Conservation (phyloP, 1,284 basidiomycete species). For the Tylopilus microsporus region DNA sequence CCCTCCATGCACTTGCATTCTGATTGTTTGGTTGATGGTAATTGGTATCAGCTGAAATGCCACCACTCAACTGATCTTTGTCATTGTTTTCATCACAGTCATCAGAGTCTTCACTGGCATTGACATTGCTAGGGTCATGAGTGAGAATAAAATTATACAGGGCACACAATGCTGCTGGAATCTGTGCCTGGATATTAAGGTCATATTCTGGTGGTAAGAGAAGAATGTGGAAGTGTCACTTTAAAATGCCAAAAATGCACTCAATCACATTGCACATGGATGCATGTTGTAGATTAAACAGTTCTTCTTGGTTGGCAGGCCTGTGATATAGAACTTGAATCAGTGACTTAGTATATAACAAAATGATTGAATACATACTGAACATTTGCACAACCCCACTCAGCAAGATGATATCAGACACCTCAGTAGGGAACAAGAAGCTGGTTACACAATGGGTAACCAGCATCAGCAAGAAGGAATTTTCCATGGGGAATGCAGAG, state of each 20-base stretch:
- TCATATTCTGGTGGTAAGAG: not conserved
- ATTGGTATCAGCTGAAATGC: no score
- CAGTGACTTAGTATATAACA: no score
- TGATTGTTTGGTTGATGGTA: no score
- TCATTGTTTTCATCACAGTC: no score
- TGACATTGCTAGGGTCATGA: no score
- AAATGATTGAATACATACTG: no score
- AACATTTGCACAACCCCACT: not conserved
- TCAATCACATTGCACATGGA: constrained; percentile 38
- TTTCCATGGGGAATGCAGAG: not conserved
- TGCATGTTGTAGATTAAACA: constrained; percentile 26
- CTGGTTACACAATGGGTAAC: not conserved
- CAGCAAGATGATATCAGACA: not conserved
- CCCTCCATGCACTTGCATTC: no score
- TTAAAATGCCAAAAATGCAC: constrained; percentile 40
- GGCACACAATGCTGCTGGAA: not conserved
- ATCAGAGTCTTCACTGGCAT: no score
- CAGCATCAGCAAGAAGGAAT: not conserved
- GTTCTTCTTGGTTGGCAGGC: no score
- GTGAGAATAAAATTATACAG: not conserved
- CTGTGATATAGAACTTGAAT: no score
- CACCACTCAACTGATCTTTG: no score
- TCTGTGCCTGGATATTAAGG: not conserved
- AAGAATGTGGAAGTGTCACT: constrained; percentile 14
- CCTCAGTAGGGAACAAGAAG: not conserved